A percentile compares a stretch with the other conserved stretches of the same genome.
phyloP scores from a whole-genome alignment of 2,329 filamentous ascomycete species.

The Beauveria rudraprayagi region DNA sequence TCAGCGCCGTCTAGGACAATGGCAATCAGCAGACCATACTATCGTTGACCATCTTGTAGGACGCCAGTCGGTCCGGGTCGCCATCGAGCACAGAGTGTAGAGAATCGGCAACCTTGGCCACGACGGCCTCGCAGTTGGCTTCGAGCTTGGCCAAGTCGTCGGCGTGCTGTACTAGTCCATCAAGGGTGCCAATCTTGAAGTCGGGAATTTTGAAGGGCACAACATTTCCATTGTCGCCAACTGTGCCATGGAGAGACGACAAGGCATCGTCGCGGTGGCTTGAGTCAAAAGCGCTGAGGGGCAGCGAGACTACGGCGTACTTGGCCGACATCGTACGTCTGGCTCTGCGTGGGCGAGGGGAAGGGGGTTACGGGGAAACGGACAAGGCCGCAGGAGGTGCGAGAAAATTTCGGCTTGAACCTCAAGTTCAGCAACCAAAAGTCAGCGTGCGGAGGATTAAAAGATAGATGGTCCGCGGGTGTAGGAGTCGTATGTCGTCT shows the following conservation, averaged over 20 bases:
- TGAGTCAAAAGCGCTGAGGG: constrained; percentile 76
- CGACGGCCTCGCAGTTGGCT: constrained; percentile 67
- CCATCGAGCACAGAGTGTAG: constrained; percentile 75
- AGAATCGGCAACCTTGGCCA: constrained; percentile 81
- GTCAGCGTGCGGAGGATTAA: not conserved
- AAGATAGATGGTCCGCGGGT: not conserved
- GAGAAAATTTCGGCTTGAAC: not conserved
- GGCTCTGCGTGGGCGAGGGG: not conserved
- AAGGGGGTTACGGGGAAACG: not conserved
- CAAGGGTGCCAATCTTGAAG: constrained; percentile 96
- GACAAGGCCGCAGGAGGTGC: not conserved
- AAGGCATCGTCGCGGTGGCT: constrained; percentile 75
- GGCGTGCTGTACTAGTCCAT: constrained; percentile 90
- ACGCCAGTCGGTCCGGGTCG: constrained; percentile 70
- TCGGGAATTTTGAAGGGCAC: constrained; percentile 76
- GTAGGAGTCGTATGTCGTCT: not conserved
- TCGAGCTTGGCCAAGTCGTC: constrained; percentile 92
- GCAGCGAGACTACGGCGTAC: constrained; percentile 86
- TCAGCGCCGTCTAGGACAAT: constrained; percentile 12
- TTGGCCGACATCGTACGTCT: constrained; percentile 42
- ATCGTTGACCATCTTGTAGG: constrained; percentile 91
- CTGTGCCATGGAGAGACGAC: constrained; percentile 61
- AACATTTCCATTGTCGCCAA: constrained; percentile 69
- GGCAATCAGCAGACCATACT: constrained; percentile 48
- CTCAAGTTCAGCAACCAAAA: not conserved